A percentile compares a stretch with the other conserved stretches of the same genome.
Conservation (phyloP, 1,139 yeast genomes). For the Magnusiomyces fungicola region DNA sequence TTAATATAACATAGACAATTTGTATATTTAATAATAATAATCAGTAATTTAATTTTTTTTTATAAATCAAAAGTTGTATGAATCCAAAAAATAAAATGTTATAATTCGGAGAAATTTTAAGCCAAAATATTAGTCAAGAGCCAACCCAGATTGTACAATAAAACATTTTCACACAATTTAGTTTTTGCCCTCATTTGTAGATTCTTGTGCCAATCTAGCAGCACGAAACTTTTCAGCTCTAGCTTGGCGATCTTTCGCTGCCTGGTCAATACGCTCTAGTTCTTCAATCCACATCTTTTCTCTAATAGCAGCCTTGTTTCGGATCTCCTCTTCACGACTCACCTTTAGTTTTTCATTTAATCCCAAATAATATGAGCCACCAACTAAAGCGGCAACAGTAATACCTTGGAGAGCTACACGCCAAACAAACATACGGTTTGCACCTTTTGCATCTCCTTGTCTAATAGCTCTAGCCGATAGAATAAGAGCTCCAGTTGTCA, state of each 20-base stretch:
- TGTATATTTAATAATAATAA: too few relatives aligned
- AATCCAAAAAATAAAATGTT: too few relatives aligned
- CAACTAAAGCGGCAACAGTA: constrained; percentile 72
- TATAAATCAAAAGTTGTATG: too few relatives aligned
- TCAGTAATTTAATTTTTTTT: too few relatives aligned
- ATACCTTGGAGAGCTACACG: constrained; percentile 82
- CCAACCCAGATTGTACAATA: too few relatives aligned
- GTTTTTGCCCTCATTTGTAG: too few relatives aligned
- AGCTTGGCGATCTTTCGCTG: constrained; percentile 43
- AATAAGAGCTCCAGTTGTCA: constrained; percentile 73
- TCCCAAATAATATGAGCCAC: constrained; percentile 59
- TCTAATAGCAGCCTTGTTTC: constrained; percentile 76
- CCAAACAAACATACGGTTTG: constrained; percentile 83
- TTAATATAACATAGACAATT: too few relatives aligned
- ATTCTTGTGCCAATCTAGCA: too few relatives aligned
- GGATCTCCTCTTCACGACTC: constrained; percentile 52
- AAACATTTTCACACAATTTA: too few relatives aligned
- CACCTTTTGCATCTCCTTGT: constrained; percentile 62
- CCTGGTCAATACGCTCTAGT: constrained; percentile 74
- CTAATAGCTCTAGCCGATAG: constrained; percentile 73
- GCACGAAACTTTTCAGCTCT: constrained; percentile 19
- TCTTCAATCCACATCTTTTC: constrained; percentile 89
- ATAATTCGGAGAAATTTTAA: too few relatives aligned
- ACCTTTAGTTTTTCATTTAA: constrained; percentile 49
- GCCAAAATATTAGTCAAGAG: too few relatives aligned